These are phyloP conservation scores for Chlamydomonas asymmetrica DNA, from an alignment of 139 green algal species.

Conservation along the genomic window DNA sequence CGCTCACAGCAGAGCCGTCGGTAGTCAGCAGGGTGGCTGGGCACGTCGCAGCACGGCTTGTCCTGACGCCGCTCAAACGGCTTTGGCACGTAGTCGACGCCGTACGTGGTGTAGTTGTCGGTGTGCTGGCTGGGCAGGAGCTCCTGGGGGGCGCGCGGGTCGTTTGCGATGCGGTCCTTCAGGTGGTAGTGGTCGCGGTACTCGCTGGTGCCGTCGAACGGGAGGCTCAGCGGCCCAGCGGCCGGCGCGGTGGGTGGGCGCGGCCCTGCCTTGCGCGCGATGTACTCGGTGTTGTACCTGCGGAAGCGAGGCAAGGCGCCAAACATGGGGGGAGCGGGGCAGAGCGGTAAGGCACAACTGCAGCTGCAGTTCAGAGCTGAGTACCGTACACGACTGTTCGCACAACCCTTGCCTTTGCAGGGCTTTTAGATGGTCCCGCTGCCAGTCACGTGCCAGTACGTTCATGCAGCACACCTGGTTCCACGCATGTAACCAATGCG, in stretches of 20 bases:
- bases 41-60: constrained; percentile 3
- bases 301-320: too few relatives aligned
- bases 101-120: constrained; percentile 26
- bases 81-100: constrained; percentile 16
- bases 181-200: constrained; percentile 8
- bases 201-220: constrained; percentile 5
- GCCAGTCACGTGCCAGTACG: too few relatives aligned
- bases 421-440: too few relatives aligned
- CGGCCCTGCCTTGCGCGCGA: not conserved
- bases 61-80: constrained; percentile 1
- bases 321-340: too few relatives aligned
- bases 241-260: constrained; percentile 8
- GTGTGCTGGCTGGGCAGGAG: constrained; percentile 21
- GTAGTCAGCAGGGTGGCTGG: not conserved
- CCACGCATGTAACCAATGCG: too few relatives aligned
- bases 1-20: constrained; percentile 4
- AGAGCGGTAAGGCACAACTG: too few relatives aligned
- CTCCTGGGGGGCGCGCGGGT: not conserved
- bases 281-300: constrained; percentile 13
- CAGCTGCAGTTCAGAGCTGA: too few relatives aligned
- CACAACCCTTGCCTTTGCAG: too few relatives aligned
- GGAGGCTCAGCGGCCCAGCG: not conserved
- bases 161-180: not conserved
- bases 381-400: too few relatives aligned
- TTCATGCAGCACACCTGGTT: too few relatives aligned